Evolutionary conservation across 164 flowering plant genomes (phyloP).

Genomic region (Hamamelis virginiana): DNA sequence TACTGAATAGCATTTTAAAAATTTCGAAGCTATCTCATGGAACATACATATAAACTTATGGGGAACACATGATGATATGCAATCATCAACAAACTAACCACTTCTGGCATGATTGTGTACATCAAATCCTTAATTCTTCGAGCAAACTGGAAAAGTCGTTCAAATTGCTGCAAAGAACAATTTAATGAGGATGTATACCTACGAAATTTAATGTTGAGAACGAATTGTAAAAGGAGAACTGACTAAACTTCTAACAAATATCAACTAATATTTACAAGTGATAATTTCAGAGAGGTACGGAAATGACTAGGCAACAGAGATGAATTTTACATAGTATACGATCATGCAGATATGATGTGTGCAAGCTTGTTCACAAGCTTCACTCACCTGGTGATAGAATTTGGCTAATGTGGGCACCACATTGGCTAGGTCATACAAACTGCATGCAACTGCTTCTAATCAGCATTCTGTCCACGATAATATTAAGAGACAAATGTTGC

Average conservation of each 20-base stretch:
- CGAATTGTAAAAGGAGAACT: neutral
- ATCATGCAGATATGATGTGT: slow-evolving; percentile 89
- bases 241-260: neutral
- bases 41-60: neutral
- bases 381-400: slow-evolving; percentile 98
- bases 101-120: slow-evolving; percentile 84
- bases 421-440: slow-evolving; percentile 97
- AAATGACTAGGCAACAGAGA: neutral
- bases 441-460: slow-evolving; percentile 41
- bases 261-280: too few species aligned
- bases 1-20: neutral
- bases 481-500: neutral
- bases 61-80: neutral
- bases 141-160: slow-evolving; percentile 87
- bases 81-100: slow-evolving; percentile 44
- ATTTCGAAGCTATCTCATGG: neutral
- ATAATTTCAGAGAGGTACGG: too few species aligned
- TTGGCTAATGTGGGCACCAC: slow-evolving; percentile 94
- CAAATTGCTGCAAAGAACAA: slow-evolving; percentile 74
- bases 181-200: neutral
- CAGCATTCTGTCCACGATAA: slow-evolving; percentile 18
- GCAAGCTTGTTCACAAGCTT: slow-evolving; percentile 96
- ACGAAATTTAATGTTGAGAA: neutral
- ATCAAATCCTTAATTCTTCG: slow-evolving; percentile 83
- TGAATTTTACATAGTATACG: slow-evolving; percentile 63